Conservation (phyloP, 192 early-diverging fungal species). For the Coemansia sp. region DNA sequence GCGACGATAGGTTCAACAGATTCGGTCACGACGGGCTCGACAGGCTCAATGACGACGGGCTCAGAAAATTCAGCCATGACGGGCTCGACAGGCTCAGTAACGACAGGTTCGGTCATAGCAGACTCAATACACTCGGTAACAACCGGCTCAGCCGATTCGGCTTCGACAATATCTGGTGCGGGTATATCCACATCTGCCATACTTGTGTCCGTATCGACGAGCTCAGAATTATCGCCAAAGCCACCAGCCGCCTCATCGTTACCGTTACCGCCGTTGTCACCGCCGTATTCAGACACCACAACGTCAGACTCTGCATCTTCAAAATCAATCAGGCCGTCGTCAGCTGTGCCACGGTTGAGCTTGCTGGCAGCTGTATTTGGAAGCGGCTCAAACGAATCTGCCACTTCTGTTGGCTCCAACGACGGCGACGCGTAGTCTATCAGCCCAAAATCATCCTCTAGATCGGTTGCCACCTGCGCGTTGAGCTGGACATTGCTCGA, state of each 20-base stretch:
- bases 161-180: no score
- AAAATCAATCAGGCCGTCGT: slow-evolving; percentile 18
- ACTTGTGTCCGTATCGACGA: not conserved
- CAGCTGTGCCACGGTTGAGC: not conserved
- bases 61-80: not conserved
- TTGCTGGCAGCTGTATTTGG: no score
- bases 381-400: no score
- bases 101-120: not conserved
- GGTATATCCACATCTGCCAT: no score
- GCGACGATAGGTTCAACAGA: not conserved
- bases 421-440: slow-evolving; percentile 46
- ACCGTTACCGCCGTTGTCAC: not conserved
- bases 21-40: not conserved
- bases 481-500: not conserved
- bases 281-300: not conserved
- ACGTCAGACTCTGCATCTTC: not conserved
- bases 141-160: no score
- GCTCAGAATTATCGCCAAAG: not conserved
- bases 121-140: no score
- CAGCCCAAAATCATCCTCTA: slow-evolving; percentile 41
- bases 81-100: not conserved
- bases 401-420: slow-evolving; percentile 1
- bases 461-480: not conserved
- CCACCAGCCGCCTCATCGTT: not conserved
- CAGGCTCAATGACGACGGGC: not conserved